Base-by-base conservation (phyloP, 495 filamentous ascomycete species). In the Margaritispora aquatica region DNA sequence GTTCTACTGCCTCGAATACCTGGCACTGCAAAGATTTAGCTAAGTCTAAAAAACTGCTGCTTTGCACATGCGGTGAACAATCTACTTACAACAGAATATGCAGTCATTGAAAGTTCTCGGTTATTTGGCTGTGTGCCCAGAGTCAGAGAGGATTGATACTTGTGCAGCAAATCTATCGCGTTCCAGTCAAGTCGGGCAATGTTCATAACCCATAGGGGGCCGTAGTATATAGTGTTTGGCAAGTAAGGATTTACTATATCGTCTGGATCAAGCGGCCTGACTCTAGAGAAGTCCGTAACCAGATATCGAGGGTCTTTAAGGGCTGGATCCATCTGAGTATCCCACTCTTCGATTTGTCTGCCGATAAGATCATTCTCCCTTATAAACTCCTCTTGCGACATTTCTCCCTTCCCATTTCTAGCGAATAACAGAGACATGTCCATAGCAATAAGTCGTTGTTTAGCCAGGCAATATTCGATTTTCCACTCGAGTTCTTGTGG, bases 391-490 rank as follows among this genome's bases (percentile, higher is more conserved):
- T 86, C 82, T 51, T 82, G 74, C 0, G 78, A 76, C 53, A 96
- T 77, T 26, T 78, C 75, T 15, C 78, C 77, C 57, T 85, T 83
- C 17, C 80, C 82, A 22, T 81, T 83, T 65, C 79, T 86, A 1
- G 91, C 88, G 62, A 90, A 92, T 1, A 96, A 74, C 1, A 87
- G 77, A 7, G 89, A 84, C 79, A 93, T 86, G 47, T 97, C 89
- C 62, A 87, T 80, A 2, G 88, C 89, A 38, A 94, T 82, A 26
- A 92, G 77, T 15, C 92, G 84, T 51, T 87, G 77, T 26, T 80
- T 80, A 10, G 88, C 82, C 49, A 83, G 77, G 13, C 80, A 77
- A 2, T 81, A 74, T 63, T 88, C 84, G 26, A 88, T 81, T 64
- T 86, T 89, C 68, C 81, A 83, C 1, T 70, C 67, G 26, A 92